phyloP scores from a whole-genome alignment of 495 filamentous ascomycete species.

The Lasiosphaeria miniovina region DNA sequence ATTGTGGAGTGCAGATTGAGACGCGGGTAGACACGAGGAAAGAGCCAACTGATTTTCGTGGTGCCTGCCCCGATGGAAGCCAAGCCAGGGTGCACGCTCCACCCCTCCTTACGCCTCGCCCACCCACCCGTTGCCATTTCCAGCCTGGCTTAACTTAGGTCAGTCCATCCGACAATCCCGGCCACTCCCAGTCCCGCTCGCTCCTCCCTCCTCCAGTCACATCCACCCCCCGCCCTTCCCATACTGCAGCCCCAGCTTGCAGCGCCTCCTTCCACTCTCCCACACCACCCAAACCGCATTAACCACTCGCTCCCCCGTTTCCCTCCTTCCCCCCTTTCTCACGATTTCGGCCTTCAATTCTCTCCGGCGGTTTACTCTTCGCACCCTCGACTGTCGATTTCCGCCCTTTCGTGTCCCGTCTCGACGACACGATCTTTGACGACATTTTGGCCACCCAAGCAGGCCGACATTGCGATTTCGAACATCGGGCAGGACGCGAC shows the following conservation, averaged over 20 bases:
- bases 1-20: background rate
- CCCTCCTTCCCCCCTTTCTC: conserved; percentile 20
- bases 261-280: conserved; percentile 29
- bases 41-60: too few species aligned
- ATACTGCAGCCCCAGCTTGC: conserved; percentile 16
- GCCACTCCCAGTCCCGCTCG: conserved; percentile 10
- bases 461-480: conserved; percentile 9
- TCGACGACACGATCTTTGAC: conserved; percentile 13
- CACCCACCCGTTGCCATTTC: conserved; percentile 5
- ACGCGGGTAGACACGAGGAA: too few species aligned
- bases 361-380: conserved; percentile 17
- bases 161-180: conserved; percentile 12
- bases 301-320: conserved; percentile 17
- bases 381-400: conserved; percentile 12
- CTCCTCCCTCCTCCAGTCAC: conserved; percentile 15
- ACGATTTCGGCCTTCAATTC: conserved; percentile 26
- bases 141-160: conserved; percentile 9
- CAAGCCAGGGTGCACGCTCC: background rate
- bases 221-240: conserved; percentile 14
- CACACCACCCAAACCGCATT: conserved; percentile 6
- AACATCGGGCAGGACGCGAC: conserved; percentile 5
- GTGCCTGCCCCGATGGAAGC: too few species aligned
- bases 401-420: conserved; percentile 16
- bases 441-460: conserved; percentile 20
- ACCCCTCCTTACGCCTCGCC: conserved; percentile 5